phyloP scores from a whole-genome alignment of 202 grass and related monocot species.

The Schoenoplectus tabernaemontani region DNA sequence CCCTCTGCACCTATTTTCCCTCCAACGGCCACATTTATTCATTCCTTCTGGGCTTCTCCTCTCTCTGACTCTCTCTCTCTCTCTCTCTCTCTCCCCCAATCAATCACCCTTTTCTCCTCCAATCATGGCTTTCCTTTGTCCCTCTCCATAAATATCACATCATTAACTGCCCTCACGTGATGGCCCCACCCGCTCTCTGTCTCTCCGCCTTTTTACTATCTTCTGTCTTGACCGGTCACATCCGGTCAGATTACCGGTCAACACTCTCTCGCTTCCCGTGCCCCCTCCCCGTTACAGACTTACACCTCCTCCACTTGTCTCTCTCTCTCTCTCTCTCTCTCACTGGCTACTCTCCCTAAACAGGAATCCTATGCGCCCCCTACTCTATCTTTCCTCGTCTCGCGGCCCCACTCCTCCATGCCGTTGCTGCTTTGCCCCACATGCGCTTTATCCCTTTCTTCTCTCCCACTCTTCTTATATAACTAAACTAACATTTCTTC shows the following conservation, averaged over 20 bases:
- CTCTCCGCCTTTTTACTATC: not conserved
- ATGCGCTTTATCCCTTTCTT: not conserved
- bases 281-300: not conserved
- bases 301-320: slow-evolving; percentile 14
- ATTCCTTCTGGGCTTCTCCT: not conserved
- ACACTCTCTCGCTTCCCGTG: not conserved
- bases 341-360: not conserved
- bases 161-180: slow-evolving; percentile 19
- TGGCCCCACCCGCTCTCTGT: not conserved
- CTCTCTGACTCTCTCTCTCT: not conserved
- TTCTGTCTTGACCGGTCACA: slow-evolving; percentile 24
- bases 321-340: too few species aligned
- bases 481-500: not conserved
- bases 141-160: slow-evolving; percentile 10
- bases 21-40: slow-evolving; percentile 27
- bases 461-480: slow-evolving; percentile 4
- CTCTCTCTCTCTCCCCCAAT: not conserved
- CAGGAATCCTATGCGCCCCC: not conserved
- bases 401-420: not conserved
- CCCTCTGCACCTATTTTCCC: not conserved
- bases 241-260: slow-evolving; percentile 25
- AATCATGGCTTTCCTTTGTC: not conserved
- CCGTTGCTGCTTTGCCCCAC: slow-evolving; percentile 4
- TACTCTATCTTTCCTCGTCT: not conserved
- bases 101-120: not conserved